Evolutionary conservation across 768 basidiomycete species (phyloP).

Genomic region (Amanita fuliginea): DNA sequence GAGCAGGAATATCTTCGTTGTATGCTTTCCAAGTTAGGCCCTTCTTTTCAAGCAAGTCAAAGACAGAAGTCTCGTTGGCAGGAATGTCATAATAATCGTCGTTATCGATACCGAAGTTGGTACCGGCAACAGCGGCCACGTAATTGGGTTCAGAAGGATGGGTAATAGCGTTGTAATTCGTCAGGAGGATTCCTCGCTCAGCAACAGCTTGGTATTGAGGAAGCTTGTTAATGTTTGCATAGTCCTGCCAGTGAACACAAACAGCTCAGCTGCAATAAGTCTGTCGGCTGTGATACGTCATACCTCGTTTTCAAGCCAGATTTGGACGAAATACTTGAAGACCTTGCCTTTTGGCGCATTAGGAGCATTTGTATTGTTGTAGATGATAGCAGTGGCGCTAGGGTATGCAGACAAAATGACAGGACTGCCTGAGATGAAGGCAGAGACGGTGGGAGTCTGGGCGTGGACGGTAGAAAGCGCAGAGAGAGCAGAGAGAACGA

Average conservation of each 20-base stretch:
- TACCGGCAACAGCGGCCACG: constrained; percentile 33
- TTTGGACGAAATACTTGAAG: constrained; percentile 22
- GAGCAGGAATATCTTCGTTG: constrained; percentile 45
- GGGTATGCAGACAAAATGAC: not conserved
- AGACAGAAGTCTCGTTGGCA: constrained; percentile 41
- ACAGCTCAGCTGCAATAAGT: not conserved
- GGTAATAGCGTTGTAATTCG: constrained; percentile 36
- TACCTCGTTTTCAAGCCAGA: constrained; percentile 48
- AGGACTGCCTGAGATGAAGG: constrained; percentile 1
- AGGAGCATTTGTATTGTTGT: constrained; percentile 14
- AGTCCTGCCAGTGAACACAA: not conserved
- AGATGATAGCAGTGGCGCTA: not conserved
- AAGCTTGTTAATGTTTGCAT: not conserved
- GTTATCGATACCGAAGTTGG: constrained; percentile 27
- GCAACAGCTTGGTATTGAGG: constrained; percentile 23
- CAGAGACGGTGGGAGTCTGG: not conserved
- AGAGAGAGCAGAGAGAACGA: not conserved
- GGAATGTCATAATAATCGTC: constrained; percentile 31
- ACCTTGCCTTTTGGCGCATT: constrained; percentile 12
- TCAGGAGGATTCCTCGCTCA: constrained; percentile 37
- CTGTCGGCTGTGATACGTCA: constrained; percentile 15
- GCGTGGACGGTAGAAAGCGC: not conserved
- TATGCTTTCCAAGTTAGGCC: constrained; percentile 54
- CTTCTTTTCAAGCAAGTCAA: constrained; percentile 49
- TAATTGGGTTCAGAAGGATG: constrained; percentile 60